These are phyloP conservation scores for Dothideomycetes sp. DNA, from an alignment of 2,329 filamentous ascomycete species.

Conservation along the genomic window DNA sequence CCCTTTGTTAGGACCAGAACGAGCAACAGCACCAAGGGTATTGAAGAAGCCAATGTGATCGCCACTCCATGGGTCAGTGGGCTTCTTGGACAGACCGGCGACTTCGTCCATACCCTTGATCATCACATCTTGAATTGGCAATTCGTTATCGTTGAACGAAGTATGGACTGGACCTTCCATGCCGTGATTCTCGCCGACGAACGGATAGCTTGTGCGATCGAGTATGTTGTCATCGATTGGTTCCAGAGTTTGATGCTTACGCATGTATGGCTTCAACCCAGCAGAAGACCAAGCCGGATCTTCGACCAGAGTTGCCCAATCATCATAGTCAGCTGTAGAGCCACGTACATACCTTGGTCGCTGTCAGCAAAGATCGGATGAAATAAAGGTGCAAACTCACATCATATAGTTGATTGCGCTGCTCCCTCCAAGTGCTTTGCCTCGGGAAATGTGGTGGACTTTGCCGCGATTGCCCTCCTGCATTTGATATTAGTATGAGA, in stretches of 20 bases:
- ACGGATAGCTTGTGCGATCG: constrained; percentile 23
- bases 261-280: constrained; percentile 37
- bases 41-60: constrained; percentile 31
- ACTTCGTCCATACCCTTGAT: constrained; percentile 29
- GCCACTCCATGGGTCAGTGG: constrained; percentile 28
- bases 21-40: constrained; percentile 22
- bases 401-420: constrained; percentile 28
- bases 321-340: constrained; percentile 36
- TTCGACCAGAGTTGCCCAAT: constrained; percentile 35
- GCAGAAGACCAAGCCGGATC: constrained; percentile 40
- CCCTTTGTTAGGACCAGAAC: constrained; percentile 24
- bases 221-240: constrained; percentile 22
- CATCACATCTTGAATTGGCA: constrained; percentile 29
- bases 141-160: constrained; percentile 27
- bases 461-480: constrained; percentile 13
- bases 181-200: constrained; percentile 28
- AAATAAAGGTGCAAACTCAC: constrained; percentile 4
- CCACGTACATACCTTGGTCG: constrained; percentile 34
- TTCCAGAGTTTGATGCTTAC: constrained; percentile 31
- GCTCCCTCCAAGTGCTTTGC: constrained; percentile 30
- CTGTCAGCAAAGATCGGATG: not conserved
- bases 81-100: constrained; percentile 27
- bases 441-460: constrained; percentile 22
- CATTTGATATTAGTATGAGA: not conserved
- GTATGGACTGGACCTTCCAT: constrained; percentile 28